Conservation (phyloP, 805 yeast species). For the Candida orba region DNA sequence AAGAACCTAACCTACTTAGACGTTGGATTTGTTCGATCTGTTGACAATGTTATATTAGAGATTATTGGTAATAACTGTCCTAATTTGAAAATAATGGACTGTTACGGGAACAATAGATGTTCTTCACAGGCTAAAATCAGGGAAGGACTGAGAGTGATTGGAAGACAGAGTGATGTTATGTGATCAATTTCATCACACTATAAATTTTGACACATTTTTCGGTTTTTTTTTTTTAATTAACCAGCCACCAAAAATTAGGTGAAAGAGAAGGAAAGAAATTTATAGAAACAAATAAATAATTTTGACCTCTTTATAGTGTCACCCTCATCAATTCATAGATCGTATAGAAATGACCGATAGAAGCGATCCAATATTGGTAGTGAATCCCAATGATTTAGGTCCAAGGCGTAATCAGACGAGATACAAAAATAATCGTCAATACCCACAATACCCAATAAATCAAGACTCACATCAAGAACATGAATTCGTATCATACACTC, state of each 20-base stretch:
- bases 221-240: neutral
- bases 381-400: no score
- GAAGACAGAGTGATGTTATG: slow-evolving; percentile 56
- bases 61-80: slow-evolving; percentile 52
- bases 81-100: slow-evolving; percentile 60
- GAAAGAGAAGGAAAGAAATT: neutral
- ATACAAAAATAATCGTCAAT: no score
- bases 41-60: slow-evolving; percentile 64
- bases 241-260: neutral
- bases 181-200: neutral
- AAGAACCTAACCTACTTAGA: slow-evolving; percentile 66
- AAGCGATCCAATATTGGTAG: no score
- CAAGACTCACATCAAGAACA: no score
- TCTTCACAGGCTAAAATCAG: slow-evolving; percentile 47
- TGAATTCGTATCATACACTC: no score
- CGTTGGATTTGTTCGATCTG: slow-evolving; percentile 69
- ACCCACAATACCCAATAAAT: no score
- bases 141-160: slow-evolving; percentile 55
- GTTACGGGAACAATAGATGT: slow-evolving; percentile 72
- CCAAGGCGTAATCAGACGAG: no score
- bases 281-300: no score
- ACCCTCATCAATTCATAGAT: no score
- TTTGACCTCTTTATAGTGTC: no score
- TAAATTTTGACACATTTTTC: neutral
- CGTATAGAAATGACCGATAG: no score